Evolutionary conservation across 1,139 yeast genomes (phyloP).

Genomic region (Blastobotrys ciferrii): DNA sequence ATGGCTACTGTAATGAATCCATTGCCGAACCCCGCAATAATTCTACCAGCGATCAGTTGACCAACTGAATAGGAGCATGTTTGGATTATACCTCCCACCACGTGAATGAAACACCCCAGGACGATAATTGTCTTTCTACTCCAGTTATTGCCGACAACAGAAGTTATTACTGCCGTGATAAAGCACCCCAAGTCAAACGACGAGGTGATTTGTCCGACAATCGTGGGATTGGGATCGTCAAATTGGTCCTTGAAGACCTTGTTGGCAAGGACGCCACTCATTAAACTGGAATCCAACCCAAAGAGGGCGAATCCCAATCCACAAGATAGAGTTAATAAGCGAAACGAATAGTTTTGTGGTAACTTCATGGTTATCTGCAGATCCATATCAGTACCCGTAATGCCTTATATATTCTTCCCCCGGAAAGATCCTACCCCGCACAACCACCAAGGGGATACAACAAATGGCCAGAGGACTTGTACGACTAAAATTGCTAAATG

Average conservation of each 20-base stretch:
- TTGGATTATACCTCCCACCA: constrained; percentile 49
- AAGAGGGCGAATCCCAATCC: constrained; percentile 16
- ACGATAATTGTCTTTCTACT: constrained; percentile 11
- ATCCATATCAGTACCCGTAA: too few relatives aligned
- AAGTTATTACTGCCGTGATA: constrained; percentile 15
- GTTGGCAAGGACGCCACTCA: constrained; percentile 18
- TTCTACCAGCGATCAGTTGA: constrained; percentile 70
- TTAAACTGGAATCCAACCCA: constrained; percentile 15
- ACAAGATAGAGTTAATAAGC: constrained; percentile 6
- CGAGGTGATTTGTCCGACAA: constrained; percentile 19
- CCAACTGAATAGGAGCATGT: constrained; percentile 70
- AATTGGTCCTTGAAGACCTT: constrained; percentile 12
- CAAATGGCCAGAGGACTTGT: too few relatives aligned
- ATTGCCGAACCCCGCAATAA: constrained; percentile 55
- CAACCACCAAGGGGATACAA: too few relatives aligned
- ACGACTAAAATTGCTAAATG: too few relatives aligned
- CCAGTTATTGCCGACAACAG: constrained; percentile 13
- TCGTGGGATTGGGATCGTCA: constrained; percentile 15
- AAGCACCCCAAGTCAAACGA: constrained; percentile 19
- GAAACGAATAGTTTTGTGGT: not conserved
- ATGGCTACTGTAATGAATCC: constrained; percentile 22
- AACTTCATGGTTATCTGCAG: not conserved
- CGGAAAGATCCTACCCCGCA: not conserved
- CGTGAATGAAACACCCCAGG: constrained; percentile 15
- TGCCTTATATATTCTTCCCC: not conserved